Base-by-base conservation (phyloP, 108 stramenopile species). In the Nitzschia sp. region DNA sequence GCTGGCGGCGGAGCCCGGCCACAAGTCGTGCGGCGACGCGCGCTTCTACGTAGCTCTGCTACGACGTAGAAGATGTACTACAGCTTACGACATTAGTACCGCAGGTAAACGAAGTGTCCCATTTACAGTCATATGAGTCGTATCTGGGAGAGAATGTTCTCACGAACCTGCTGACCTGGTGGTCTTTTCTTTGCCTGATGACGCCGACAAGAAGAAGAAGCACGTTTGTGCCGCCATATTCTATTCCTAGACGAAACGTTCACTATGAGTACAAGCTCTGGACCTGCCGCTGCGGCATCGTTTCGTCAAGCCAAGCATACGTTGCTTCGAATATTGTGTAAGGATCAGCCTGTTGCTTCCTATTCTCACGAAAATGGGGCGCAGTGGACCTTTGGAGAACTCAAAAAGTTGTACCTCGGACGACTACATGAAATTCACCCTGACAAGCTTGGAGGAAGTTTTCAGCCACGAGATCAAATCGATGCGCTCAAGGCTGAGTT, bases 401-500 rank as follows among this genome's bases (percentile, higher is more conserved):
- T 93, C 20, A 72, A 84, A 41, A 70, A 55, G 11, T 85, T 82
- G 1, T 93, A 89, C 41, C 50, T 93, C 9, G 41, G 77, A 37
- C 65, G 72, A 44, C 63, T 85, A 9, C 87, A 90, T 19, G 66
- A 52, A 29, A 75, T 93, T 63, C 92, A 93, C 66, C 92, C 92
- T 7, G 92, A 93, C 55, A 91, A 88, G 61, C 15, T 41, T 43
- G 38, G 46, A 50, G 19, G 29, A 34, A 34, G 29, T 34, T 34
- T 5, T 34, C 29, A 34, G 29, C 29, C 29, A 34, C 1, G 19
- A 22, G 38, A 8, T 6, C 52, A 17, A 58, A 12, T 52, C 10
- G 68, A 63, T 10, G 73, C 58, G 42, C 10, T 52, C 5, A 65
- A 65, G 46, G n/a, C 57, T 11, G 50, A 82, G 51, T 93, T 90